Conservation (phyloP, 495 filamentous ascomycete species). For the Mytilinidion resinicola region DNA sequence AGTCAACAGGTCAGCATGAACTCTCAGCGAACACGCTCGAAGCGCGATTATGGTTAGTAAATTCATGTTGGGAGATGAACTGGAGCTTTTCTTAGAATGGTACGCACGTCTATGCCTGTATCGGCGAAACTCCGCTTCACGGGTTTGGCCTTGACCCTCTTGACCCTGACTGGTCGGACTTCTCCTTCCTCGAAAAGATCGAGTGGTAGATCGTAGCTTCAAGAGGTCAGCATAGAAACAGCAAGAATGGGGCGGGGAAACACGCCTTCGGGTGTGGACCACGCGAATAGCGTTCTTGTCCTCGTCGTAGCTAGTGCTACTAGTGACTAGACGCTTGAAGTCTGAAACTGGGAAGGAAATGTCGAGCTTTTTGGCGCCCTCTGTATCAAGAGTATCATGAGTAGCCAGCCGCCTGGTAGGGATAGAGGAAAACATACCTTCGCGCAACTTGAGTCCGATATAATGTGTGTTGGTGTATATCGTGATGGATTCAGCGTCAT, state of each 20-base stretch:
- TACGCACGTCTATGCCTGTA: conserved; percentile 35
- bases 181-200: conserved; percentile 87
- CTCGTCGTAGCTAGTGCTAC: conserved; percentile 59
- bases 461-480: conserved; percentile 86
- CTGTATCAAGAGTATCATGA: conserved; percentile 29
- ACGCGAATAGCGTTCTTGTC: conserved; percentile 61
- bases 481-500: conserved; percentile 40
- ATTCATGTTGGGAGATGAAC: not conserved
- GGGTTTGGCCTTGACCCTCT: conserved; percentile 25
- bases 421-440: conserved; percentile 46
- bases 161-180: conserved; percentile 31
- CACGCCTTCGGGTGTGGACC: conserved; percentile 71
- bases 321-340: conserved; percentile 65
- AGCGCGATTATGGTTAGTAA: not conserved
- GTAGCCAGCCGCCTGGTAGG: not conserved
- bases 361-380: conserved; percentile 52
- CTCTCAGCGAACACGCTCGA: not conserved
- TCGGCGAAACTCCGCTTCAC: conserved; percentile 35
- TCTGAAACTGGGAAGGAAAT: conserved; percentile 66
- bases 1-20: conserved; percentile 6
- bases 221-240: conserved; percentile 19
- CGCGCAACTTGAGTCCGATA: conserved; percentile 67
- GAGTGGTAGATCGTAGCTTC: conserved; percentile 75
- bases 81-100: not conserved
- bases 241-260: conserved; percentile 1